These are phyloP conservation scores for Cytidiella melzeri DNA, from an alignment of 768 basidiomycete species.

Conservation along the genomic window DNA sequence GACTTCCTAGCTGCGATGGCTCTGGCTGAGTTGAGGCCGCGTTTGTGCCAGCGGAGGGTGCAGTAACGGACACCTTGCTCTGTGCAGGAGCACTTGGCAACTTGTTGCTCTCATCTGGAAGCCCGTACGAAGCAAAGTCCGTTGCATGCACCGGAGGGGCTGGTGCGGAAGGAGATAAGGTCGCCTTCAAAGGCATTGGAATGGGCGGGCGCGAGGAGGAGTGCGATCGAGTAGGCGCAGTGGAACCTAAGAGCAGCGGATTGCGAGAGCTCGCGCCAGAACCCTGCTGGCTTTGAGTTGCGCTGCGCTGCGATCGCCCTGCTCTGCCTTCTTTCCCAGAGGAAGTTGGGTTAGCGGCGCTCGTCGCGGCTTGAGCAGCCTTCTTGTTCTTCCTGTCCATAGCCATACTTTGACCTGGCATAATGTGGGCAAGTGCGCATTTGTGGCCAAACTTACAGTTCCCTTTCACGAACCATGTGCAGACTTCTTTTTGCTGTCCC, in stretches of 20 bases:
- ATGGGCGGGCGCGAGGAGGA: slow-evolving; percentile 51
- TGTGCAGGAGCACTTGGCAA: slow-evolving; percentile 40
- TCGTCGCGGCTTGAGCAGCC: slow-evolving; percentile 64
- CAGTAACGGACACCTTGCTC: slow-evolving; percentile 16
- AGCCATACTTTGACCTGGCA: slow-evolving; percentile 89
- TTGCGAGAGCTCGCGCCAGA: slow-evolving; percentile 21
- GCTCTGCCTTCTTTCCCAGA: slow-evolving; percentile 30
- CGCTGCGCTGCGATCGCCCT: slow-evolving; percentile 26
- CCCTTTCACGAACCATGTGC: slow-evolving; percentile 91
- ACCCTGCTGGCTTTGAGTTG: slow-evolving; percentile 12
- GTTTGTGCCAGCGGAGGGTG: slow-evolving; percentile 4
- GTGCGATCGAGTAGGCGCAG: slow-evolving; percentile 56
- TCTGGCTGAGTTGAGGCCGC: not conserved
- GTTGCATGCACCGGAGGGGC: slow-evolving; percentile 73
- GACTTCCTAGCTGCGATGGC: not conserved
- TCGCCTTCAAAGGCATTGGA: slow-evolving; percentile 62
- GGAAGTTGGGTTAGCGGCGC: slow-evolving; percentile 26
- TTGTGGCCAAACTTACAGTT: slow-evolving; percentile 78
- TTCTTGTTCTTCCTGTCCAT: slow-evolving; percentile 99
- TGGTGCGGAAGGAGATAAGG: slow-evolving; percentile 70
- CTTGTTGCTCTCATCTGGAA: slow-evolving; percentile 54
- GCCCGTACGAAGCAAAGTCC: slow-evolving; percentile 64
- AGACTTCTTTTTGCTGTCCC: slow-evolving; percentile 73
- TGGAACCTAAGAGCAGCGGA: slow-evolving; percentile 49
- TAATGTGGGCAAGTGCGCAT: slow-evolving; percentile 90